These are phyloP conservation scores for Malassezia brasiliensis DNA, from an alignment of 1,284 basidiomycete genomes.

Conservation along the genomic window DNA sequence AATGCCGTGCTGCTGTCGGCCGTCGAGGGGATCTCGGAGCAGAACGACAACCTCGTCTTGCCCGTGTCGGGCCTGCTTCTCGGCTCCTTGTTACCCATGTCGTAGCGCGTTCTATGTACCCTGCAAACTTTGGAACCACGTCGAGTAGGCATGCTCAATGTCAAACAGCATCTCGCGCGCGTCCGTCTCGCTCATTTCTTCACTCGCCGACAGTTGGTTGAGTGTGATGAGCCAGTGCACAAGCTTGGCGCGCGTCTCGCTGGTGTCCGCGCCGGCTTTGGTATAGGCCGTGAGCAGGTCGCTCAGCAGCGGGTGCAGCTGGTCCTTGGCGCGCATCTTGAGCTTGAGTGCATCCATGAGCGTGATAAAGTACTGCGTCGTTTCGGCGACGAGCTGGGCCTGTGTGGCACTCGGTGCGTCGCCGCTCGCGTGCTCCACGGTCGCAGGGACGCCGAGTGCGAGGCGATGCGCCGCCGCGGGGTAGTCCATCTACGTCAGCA, in stretches of 20 bases:
- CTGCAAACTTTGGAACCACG: constrained; percentile 76
- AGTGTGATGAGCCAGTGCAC: constrained; percentile 91
- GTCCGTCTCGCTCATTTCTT: constrained; percentile 91
- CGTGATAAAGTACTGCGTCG: constrained; percentile 88
- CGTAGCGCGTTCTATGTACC: constrained; percentile 3
- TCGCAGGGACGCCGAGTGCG: constrained; percentile 86
- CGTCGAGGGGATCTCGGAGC: constrained; percentile 41
- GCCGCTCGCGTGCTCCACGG: constrained; percentile 76
- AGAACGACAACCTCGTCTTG: constrained; percentile 46
- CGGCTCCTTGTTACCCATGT: constrained; percentile 23
- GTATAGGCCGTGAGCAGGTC: constrained; percentile 71
- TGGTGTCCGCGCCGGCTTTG: constrained; percentile 64
- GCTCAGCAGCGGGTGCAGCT: constrained; percentile 85
- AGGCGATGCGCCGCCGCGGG: constrained; percentile 83
- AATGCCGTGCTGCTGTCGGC: constrained; percentile 26
- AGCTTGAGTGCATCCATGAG: constrained; percentile 97
- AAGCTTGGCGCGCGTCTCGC: constrained; percentile 86
- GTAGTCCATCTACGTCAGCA: constrained; percentile 64
- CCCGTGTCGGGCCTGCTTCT: constrained; percentile 39
- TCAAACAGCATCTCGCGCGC: constrained; percentile 91
- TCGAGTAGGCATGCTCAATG: constrained; percentile 89
- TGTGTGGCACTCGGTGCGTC: constrained; percentile 55
- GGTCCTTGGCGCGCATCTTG: constrained; percentile 85
- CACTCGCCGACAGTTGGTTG: constrained; percentile 92
- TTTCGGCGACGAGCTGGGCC: constrained; percentile 95